Base-by-base conservation (phyloP, 208 protist genomes). In the Acanthamoeba lenticulata region DNA sequence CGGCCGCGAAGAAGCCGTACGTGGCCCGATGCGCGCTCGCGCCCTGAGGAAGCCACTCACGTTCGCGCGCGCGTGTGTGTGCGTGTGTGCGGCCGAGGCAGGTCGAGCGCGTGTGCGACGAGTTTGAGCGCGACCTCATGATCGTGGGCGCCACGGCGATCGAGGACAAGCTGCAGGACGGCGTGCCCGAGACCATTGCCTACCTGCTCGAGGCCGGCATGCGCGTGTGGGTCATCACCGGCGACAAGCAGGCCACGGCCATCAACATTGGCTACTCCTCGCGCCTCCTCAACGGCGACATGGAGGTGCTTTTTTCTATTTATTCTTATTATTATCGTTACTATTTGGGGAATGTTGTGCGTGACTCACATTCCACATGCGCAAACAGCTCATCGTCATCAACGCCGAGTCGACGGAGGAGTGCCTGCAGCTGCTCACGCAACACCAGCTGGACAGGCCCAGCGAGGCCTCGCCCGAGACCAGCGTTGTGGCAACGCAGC, bases 121-220 rank as follows among this genome's bases (percentile, higher is more conserved):
- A 94, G 36, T 98, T 99, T 92, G 98, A 99, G 95, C 93, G 47
- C 1, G 94, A 97, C 45, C 90, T 99, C 15, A 40, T 83, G 1
- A 95, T 99, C 29, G 29, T 99, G 13, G 98, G 99, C 85, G 97
- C 98, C 34, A 98, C 98, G 5, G 99, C 98, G 0, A 99, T 99
- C 57, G 99, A 99, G 85, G 98, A 99, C 95, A 98, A 98, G 94
- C 94, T 99, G 36, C 99, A 99, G 96, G 97, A 99, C 0, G 94
- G 95, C 60, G 99, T 99, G 55, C 95, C 97, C 47, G 97, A 97
- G 83, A 99, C 98, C 29, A 98, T 99, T 24, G 62, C 93, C 44
- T 95, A 95, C 83, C 95, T 96, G 7, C 40, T 69, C 13, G 57
- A 93, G 88, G 88, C 88, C 6, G 60, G 60, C 29, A 74, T 93